Conservation (phyloP, 768 basidiomycete genomes). For the Mycena venus region DNA sequence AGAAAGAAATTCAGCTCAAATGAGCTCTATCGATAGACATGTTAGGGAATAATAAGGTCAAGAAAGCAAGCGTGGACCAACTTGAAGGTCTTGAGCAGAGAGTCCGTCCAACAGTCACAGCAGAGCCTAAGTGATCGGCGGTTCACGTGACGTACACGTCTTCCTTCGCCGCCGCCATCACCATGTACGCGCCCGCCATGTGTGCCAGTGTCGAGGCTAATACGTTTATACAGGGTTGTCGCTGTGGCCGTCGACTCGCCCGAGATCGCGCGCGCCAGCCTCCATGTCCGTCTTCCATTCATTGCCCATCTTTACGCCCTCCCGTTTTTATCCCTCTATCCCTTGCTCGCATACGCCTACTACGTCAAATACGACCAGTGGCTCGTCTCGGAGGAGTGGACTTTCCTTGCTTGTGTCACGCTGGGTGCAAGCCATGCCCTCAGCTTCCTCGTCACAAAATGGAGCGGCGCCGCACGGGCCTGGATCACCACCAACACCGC, state of each 20-base stretch:
- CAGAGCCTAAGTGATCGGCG: not conserved
- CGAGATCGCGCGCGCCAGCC: conserved; percentile 76
- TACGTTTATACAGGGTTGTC: conserved; percentile 48
- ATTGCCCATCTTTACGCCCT: conserved; percentile 79
- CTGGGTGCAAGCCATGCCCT: conserved; percentile 92
- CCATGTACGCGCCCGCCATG: conserved; percentile 29
- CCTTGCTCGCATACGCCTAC: conserved; percentile 91
- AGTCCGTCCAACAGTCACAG: too few species aligned
- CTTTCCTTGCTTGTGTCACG: conserved; percentile 90
- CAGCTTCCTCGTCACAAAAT: conserved; percentile 91
- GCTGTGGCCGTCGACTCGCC: conserved; percentile 69
- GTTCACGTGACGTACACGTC: conserved; percentile 19
- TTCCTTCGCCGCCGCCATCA: not conserved
- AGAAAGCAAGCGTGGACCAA: too few species aligned
- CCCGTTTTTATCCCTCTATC: conserved; percentile 87
- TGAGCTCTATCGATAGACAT: too few species aligned
- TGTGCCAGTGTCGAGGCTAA: conserved; percentile 5
- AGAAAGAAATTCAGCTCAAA: too few species aligned
- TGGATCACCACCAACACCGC: conserved; percentile 87
- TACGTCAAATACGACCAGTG: conserved; percentile 91
- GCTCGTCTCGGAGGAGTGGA: conserved; percentile 97
- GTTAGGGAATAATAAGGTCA: too few species aligned
- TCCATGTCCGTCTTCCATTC: conserved; percentile 78
- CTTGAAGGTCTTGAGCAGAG: too few species aligned
- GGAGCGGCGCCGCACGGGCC: conserved; percentile 86